Evolutionary conservation across 2,329 filamentous ascomycete genomes (phyloP).

Genomic region (Colletotrichum noveboracense): DNA sequence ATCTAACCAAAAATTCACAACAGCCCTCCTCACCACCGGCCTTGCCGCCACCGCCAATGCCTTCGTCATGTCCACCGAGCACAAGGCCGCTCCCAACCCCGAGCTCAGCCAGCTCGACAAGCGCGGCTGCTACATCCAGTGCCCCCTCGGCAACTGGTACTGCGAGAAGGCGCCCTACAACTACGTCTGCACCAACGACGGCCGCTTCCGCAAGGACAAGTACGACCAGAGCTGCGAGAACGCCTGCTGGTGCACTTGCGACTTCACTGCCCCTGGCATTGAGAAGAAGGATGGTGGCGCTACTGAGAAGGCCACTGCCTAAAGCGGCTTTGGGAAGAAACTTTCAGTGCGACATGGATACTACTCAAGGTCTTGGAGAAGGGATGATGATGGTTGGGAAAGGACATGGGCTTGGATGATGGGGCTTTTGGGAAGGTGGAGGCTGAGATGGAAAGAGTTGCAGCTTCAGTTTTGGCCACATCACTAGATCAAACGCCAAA

Average conservation of each 20-base stretch:
- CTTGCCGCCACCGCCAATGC: neutral
- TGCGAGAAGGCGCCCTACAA: neutral
- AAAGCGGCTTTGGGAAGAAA: accelerated
- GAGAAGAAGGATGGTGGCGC: neutral
- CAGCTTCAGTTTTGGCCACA: neutral
- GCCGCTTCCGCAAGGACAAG: neutral
- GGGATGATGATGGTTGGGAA: neutral
- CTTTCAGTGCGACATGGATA: neutral
- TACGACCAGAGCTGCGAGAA: neutral
- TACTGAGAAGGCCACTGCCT: neutral
- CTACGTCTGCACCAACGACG: neutral
- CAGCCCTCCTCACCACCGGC: neutral
- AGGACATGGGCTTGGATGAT: neutral
- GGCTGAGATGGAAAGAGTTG: neutral
- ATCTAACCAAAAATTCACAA: neutral
- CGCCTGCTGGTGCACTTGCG: conserved; percentile 5
- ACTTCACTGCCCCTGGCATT: neutral
- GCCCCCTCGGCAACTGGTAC: neutral
- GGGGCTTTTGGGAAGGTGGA: neutral
- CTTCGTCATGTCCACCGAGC: neutral
- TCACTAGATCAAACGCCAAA: neutral
- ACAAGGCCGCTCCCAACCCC: neutral
- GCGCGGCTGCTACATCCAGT: neutral
- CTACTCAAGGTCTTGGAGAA: neutral
- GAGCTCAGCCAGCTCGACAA: neutral